These are phyloP conservation scores for Neurospora terricola DNA, from an alignment of 495 filamentous ascomycete species.

Conservation along the genomic window DNA sequence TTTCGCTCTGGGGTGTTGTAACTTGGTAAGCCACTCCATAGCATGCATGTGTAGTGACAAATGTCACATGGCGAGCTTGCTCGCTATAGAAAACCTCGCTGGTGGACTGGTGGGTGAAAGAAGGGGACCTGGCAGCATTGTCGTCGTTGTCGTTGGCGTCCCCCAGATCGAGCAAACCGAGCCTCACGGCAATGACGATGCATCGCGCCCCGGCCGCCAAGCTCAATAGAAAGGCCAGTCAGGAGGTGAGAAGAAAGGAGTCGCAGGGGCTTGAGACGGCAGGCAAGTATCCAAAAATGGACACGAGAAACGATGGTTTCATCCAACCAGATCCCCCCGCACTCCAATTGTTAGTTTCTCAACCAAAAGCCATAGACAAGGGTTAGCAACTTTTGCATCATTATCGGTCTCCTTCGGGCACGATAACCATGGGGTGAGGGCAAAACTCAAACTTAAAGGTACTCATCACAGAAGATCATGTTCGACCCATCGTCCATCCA, in stretches of 20 bases:
- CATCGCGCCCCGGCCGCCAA: background rate
- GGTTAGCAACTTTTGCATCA: background rate
- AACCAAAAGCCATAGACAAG: background rate
- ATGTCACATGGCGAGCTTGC: background rate
- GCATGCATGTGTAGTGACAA: background rate
- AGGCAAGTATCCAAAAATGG: constrained; percentile 35
- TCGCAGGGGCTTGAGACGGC: constrained; percentile 12
- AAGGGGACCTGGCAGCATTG: background rate
- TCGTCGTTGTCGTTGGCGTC: background rate
- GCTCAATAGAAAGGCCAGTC: background rate
- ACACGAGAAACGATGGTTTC: constrained; percentile 44
- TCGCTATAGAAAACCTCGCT: background rate
- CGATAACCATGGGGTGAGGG: background rate
- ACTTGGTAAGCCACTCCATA: background rate
- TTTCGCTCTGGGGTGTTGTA: background rate
- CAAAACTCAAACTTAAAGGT: background rate
- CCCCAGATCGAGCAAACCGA: background rate
- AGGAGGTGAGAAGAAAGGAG: background rate
- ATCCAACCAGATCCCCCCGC: constrained; percentile 30
- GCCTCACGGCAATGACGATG: background rate
- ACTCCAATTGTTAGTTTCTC: background rate
- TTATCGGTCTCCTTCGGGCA: background rate
- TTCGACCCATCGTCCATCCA: background rate
- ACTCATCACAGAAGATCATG: background rate
- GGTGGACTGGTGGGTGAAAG: background rate